Evolutionary conservation across 257 asterid species (phyloP), one percentile per base, ranked within the genome.

Genomic region (Solanum verrucosum): DNA sequence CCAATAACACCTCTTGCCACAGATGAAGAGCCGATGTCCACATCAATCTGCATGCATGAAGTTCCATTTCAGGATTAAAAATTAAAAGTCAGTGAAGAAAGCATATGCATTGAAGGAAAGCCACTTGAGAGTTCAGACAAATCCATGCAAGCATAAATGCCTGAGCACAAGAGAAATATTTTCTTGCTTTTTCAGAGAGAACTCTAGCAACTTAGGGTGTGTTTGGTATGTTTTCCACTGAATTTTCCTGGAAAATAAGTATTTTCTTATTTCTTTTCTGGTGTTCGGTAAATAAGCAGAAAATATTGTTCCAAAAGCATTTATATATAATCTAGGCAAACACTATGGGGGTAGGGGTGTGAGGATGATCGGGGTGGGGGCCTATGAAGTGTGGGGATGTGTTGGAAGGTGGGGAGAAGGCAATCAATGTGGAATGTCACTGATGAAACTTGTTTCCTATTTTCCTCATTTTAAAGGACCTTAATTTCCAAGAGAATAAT

Each of bases 11-110:
- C 93, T 92, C 96, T 94, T 87, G 99, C 99, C 73, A 97, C 99
- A 31, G 99, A 96, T 52, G 99, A 97, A 37, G 99, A 97, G 84
- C 99, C 99, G 87, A 97, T 96, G 92, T 96, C 99, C 87, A 97
- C 96, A 87, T 96, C 99, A 89, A 97, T 94, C 99, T 97, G 98
- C 91, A 88, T n/a, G 44, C 49, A 40, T 49, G 85, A 81, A 87
- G 88, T 25, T 70, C 34, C 83, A 86, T 11, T 33, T 84, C 7
- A 60, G 81, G 31, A 15, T 31, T 46, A 27, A 27, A 10, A 18
- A 23, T 15, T 31, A 27, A 27, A 27, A 18, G 12, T 44, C 67
- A 27, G 68, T 81, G 85, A 81, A 46, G 85, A 44, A 77, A 27
- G 85, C 67, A 81, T 46, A 16, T 46, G 40, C 35, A 31, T 49